Base-by-base conservation (phyloP, 1,139 yeast genomes). In the Meyerozyma sp. region DNA sequence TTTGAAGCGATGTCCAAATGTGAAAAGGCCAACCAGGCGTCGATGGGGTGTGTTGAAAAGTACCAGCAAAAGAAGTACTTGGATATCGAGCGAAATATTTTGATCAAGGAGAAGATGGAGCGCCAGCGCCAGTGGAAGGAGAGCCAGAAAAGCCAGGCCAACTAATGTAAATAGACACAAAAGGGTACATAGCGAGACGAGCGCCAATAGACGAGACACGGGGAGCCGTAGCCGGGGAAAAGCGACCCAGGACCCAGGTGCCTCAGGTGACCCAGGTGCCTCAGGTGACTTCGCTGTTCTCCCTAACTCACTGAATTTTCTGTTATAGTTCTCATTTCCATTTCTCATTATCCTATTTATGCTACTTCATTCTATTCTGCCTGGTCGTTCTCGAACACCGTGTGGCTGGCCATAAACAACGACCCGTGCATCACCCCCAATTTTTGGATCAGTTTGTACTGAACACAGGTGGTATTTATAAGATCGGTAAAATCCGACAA, bases 51-150 rank as follows among this genome's bases (percentile, higher is more conserved):
- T 63, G 83, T 90, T 23, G 71, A 77, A n/a, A 66, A 71, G 41
- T 83, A 79, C 51, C 89, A 84, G 65, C 80, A 79, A 40, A 73
- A 79, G 46, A 78, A 82, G 53, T 86, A 77, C 53, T 75, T 86
- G 53, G 95, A 86, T 59, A 73, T 70, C 41, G 88, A 86, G 59
- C 73, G 94, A 50, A 91, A 85, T 54, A 64, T 75, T 47, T 68
- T 80, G 54, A 78, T 86, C 40, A 61, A 73, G 45, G 79, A 77
- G 50, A 84, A 83, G 63, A 65, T 73, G 28, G 74, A 68, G 48
- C 37, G 37, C 14, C 37, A 34, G 26, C 25, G 16, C 13, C 37
- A 34, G 37, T 21, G 25, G 25, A 18, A 34, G 9, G 11, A 34
- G 16, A 25, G 21, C 26, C 37, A 20, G 11, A 5, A 5, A 16